Conservation (phyloP, 106 monocot species). For the Dendrobium huoshanense region DNA sequence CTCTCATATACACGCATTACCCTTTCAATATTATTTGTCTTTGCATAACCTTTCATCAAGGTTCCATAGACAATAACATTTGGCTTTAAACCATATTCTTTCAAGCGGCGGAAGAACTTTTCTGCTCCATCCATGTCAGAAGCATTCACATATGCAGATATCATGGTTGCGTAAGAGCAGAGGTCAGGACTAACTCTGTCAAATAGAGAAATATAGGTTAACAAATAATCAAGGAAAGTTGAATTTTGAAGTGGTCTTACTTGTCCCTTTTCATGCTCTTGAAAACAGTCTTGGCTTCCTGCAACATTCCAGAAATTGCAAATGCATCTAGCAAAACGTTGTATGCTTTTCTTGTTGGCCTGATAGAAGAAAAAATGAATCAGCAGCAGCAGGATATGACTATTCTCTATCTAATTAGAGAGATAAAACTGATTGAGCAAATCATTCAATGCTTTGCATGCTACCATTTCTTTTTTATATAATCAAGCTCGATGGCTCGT, state of each 20-base stretch:
- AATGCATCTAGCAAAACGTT: constrained; percentile 96
- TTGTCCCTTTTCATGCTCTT: constrained; percentile 87
- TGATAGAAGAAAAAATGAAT: constrained; percentile 14
- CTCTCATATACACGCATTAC: constrained; percentile 78
- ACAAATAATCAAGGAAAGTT: not conserved
- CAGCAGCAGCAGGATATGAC: not conserved
- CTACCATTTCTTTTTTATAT: too few species aligned
- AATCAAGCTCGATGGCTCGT: too few species aligned
- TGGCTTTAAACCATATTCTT: constrained; percentile 79
- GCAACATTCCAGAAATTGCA: constrained; percentile 92
- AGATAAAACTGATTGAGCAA: too few species aligned
- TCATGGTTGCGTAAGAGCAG: constrained; percentile 87
- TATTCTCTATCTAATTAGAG: too few species aligned
- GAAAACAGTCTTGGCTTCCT: constrained; percentile 86
- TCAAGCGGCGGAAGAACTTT: constrained; percentile 78
- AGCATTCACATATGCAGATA: constrained; percentile 86
- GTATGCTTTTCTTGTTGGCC: constrained; percentile 88
- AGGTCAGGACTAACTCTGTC: constrained; percentile 70
- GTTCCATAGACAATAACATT: constrained; percentile 87
- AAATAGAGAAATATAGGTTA: not conserved
- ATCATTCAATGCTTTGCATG: too few species aligned
- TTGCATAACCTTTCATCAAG: constrained; percentile 93
- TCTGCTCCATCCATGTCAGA: constrained; percentile 93
- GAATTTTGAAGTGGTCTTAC: constrained; percentile 22
- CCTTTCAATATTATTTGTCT: constrained; percentile 64